phyloP scores from a whole-genome alignment of 208 protist species.

The Trypanosoma brucei region DNA sequence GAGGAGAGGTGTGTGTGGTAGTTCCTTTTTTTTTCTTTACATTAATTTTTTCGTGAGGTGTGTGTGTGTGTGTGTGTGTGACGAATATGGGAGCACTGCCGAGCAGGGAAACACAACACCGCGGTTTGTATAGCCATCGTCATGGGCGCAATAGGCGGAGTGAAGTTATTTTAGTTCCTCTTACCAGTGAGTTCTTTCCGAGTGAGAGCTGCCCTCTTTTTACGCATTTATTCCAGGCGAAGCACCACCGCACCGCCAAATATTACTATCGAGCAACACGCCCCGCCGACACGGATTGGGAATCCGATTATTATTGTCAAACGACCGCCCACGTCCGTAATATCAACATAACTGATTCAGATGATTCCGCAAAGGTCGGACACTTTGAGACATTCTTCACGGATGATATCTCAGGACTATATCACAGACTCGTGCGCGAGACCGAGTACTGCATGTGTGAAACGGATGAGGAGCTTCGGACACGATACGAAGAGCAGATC shows the following conservation, averaged over 20 bases:
- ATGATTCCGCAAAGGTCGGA: constrained; percentile 10
- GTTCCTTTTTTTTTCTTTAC: too few relatives aligned
- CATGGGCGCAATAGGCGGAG: constrained; percentile 65
- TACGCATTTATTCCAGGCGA: constrained; percentile 39
- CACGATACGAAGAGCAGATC: constrained; percentile 48
- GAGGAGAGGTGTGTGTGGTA: too few relatives aligned
- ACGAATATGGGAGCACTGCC: constrained; percentile 58
- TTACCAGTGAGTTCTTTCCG: constrained; percentile 63
- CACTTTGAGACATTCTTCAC: constrained; percentile 40
- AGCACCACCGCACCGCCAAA: constrained; percentile 65
- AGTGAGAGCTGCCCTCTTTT: constrained; percentile 56
- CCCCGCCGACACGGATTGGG: constrained; percentile 23
- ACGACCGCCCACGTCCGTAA: constrained; percentile 31
- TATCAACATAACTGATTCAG: constrained; percentile 14
- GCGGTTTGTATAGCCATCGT: constrained; percentile 73
- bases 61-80: too few relatives aligned
- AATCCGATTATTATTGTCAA: constrained; percentile 68
- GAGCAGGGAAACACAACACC: constrained; percentile 71
- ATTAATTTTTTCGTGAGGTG: too few relatives aligned
- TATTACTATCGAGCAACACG: constrained; percentile 71
- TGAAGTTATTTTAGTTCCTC: constrained; percentile 72
- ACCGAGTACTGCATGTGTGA: constrained; percentile 63
- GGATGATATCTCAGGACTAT: constrained; percentile 63
- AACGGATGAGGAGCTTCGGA: constrained; percentile 55
- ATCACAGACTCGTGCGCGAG: constrained; percentile 54